phyloP scores from a whole-genome alignment of 139 green algal species.

The Ulvella scutata region DNA sequence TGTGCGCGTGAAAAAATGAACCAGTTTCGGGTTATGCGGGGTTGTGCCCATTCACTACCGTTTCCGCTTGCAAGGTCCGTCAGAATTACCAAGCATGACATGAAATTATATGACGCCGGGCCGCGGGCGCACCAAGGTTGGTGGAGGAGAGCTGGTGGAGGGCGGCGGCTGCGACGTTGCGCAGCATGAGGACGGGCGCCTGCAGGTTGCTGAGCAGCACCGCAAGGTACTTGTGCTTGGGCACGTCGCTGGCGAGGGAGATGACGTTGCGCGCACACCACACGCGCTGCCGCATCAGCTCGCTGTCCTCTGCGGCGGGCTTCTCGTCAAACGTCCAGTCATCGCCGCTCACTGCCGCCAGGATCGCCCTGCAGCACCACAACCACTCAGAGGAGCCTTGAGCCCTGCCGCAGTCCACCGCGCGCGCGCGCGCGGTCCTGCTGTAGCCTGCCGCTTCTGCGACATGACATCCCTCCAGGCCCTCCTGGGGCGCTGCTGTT shows the following conservation, averaged over 20 bases:
- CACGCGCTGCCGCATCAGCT: not conserved
- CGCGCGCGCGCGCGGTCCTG: too few species aligned
- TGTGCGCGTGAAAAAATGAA: too few species aligned
- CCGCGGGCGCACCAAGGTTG: not conserved
- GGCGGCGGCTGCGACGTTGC: not conserved
- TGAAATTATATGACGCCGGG: too few species aligned
- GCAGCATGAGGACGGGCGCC: not conserved
- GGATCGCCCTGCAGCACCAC: not conserved
- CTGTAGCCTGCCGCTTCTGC: too few species aligned
- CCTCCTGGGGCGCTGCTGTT: too few species aligned
- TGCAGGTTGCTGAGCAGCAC: not conserved
- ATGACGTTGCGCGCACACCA: not conserved
- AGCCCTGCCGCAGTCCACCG: too few species aligned
- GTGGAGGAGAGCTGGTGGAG: not conserved
- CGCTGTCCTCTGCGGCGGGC: not conserved
- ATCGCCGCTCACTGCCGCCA: not conserved
- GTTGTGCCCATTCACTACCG: too few species aligned
- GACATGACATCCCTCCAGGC: too few species aligned
- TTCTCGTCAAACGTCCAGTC: not conserved
- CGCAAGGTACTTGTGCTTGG: not conserved
- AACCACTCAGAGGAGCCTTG: too few species aligned
- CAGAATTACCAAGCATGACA: too few species aligned
- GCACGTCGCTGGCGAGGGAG: not conserved
- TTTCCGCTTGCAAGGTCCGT: too few species aligned
- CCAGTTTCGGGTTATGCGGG: too few species aligned